phyloP scores from a whole-genome alignment of 2,329 filamentous ascomycete species.

The Penicillium hordei region DNA sequence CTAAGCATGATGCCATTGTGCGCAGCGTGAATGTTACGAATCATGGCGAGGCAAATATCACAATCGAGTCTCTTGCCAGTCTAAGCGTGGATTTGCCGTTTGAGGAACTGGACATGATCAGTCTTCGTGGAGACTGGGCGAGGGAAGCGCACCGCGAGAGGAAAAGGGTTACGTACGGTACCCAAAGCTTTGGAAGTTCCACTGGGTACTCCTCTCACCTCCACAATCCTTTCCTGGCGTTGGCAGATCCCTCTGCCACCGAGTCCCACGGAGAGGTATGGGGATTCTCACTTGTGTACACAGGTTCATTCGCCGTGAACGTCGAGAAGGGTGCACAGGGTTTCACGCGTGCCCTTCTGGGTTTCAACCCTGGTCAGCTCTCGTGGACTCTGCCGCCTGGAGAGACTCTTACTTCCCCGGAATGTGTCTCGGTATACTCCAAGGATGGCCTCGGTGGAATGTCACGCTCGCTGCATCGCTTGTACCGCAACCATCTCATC shows the following conservation, averaged over 20 bases:
- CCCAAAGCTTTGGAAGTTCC: conserved; percentile 57
- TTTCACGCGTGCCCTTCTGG: conserved; percentile 59
- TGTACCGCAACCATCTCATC: conserved; percentile 63
- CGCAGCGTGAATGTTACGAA: conserved; percentile 64
- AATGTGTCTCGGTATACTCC: conserved; percentile 64
- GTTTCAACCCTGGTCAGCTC: conserved; percentile 61
- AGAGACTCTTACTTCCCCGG: conserved; percentile 60
- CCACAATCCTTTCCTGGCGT: conserved; percentile 64
- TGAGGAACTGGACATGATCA: conserved; percentile 62
- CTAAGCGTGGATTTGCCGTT: conserved; percentile 63
- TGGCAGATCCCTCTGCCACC: conserved; percentile 58
- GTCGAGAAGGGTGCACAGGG: conserved; percentile 64
- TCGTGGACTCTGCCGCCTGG: conserved; percentile 59
- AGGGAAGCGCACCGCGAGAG: conserved; percentile 58
- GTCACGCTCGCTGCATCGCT: conserved; percentile 61
- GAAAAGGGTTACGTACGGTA: conserved; percentile 57
- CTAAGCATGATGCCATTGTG: conserved; percentile 60
- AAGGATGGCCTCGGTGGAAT: conserved; percentile 59
- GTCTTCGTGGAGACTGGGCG: conserved; percentile 63
- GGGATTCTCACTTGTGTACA: conserved; percentile 66
- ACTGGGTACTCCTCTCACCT: conserved; percentile 64
- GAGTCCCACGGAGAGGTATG: conserved; percentile 62
- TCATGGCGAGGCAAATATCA: conserved; percentile 53
- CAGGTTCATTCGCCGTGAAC: conserved; percentile 62
- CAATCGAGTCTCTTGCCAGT: conserved; percentile 59